Base-by-base conservation (phyloP, 2,329 filamentous ascomycete genomes). In the Pseudocercospora vitis region DNA sequence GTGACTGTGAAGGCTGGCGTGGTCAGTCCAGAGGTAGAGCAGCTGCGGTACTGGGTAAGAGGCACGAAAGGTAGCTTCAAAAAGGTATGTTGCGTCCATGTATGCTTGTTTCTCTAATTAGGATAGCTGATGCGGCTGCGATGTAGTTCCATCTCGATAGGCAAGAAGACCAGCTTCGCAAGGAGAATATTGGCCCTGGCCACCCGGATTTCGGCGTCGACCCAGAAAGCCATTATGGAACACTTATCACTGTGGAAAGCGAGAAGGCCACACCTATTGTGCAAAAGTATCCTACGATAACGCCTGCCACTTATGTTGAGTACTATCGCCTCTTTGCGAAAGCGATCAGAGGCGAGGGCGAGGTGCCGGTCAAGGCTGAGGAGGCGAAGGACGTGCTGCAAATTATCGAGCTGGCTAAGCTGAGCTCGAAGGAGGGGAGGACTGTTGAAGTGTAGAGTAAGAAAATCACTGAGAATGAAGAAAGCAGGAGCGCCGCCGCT, bases 41-140 rank as follows among this genome's bases (percentile, higher is more conserved):
- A 92, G 74, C 75, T 87, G 55, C 76, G 88, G 32, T 92, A 85
- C 76, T 91, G 88, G 88, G 77, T 91, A 7, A 78, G 88, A 21
- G 89, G 89, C 18, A 82, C 82, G 14, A 84, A 85, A 71, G 89
- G 87, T 0, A 87, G 81, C 65, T 92, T 86, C 72, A 86, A 82
- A 74, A 92, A 91, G 77, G 73, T 75, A 32, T 76, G 79, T 42
- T n/a, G 11, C 8, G 16, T 7, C 18, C 4, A 16, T 11, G 9
- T 3, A n/a, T 14, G 28, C 8, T 19, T 21, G 26, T 23, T 9
- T 31, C n/a, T 29, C 18, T 31, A 26, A 24, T 55, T 31, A 58
- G 35, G 35, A 32, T 23, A 50, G 24, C 24, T 51, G 71, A 48
- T 35, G 7, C 6, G 14, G n/a, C 12, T 5, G 8, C 3, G 11